Evolutionary conservation across 495 filamentous ascomycete genomes (phyloP).

Genomic region (Penicillium goetzii): DNA sequence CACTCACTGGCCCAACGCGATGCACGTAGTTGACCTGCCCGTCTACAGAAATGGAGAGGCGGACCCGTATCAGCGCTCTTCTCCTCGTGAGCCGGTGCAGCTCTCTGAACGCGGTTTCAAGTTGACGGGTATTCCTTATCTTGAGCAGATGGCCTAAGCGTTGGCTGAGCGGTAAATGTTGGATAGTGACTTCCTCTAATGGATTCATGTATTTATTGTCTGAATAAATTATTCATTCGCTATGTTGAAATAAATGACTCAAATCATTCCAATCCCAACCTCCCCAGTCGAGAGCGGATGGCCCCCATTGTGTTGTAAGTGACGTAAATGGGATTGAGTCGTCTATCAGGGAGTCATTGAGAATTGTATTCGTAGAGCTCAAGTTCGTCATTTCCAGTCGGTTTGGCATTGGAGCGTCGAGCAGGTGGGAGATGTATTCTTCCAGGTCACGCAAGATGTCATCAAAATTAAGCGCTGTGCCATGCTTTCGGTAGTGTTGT

Average conservation of each 20-base stretch:
- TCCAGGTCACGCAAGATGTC: constrained; percentile 15
- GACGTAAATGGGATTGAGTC: neutral
- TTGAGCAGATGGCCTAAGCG: constrained; percentile 18
- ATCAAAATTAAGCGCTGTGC: constrained; percentile 13
- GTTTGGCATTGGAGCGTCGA: neutral
- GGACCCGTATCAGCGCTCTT: constrained; percentile 24
- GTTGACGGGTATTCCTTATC: constrained; percentile 37
- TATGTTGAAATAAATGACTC: constrained; percentile 22
- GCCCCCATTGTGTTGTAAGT: constrained; percentile 9
- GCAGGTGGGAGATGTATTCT: neutral
- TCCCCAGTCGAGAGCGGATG: constrained; percentile 17
- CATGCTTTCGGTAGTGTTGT: constrained; percentile 14
- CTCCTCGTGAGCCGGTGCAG: constrained; percentile 22
- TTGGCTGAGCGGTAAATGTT: neutral
- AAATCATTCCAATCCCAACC: constrained; percentile 28
- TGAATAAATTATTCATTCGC: constrained; percentile 6
- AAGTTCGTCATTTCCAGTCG: neutral
- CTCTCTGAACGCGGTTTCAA: constrained; percentile 32
- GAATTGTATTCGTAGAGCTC: neutral
- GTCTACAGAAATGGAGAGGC: constrained; percentile 26
- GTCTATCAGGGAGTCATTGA: neutral
- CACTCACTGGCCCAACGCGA: constrained; percentile 28
- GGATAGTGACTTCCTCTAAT: neutral
- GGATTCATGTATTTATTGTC: neutral
- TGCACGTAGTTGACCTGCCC: constrained; percentile 22